Percentiles rank a stretch among this genome's conserved stretches.
These are phyloP conservation scores for Geranium rotundifolium DNA, from an alignment of 345 rosid genomes.

Conservation along the genomic window DNA sequence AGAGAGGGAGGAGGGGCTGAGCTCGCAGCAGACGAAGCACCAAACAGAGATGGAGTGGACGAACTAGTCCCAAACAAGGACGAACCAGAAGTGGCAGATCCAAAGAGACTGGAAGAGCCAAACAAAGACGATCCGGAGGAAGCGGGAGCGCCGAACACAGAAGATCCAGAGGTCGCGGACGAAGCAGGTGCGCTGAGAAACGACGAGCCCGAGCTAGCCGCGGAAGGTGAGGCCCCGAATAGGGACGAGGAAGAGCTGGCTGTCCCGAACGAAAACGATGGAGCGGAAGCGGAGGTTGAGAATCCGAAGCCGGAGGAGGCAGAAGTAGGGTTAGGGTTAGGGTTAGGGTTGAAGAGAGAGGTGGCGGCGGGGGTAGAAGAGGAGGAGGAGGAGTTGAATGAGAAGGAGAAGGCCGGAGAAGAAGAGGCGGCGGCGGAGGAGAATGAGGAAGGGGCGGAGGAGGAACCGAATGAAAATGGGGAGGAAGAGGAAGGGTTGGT, in stretches of 20 bases:
- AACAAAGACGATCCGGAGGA: constrained; percentile 6
- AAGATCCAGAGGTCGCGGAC: neutral
- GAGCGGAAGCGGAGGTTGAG: constrained; percentile 10
- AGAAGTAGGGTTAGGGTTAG: constrained; percentile 2
- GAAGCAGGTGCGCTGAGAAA: neutral
- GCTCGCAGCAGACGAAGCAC: constrained; percentile 9
- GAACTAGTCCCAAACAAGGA: constrained; percentile 8
- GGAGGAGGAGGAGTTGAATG: constrained; percentile 9
- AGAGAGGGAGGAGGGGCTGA: constrained; percentile 8
- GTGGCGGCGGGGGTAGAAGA: constrained; percentile 2
- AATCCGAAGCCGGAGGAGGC: constrained; percentile 16
- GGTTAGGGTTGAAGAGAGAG: constrained; percentile 1
- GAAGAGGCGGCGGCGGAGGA: constrained; percentile 12
- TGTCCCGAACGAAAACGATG: neutral
- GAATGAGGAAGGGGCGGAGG: constrained; percentile 11
- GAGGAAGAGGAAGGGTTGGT: constrained; percentile 23
- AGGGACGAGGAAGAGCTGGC: constrained; percentile 10
- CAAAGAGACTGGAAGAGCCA: constrained; percentile 1
- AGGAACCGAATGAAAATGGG: constrained; percentile 21
- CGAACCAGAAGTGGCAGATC: neutral
- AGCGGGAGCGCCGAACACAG: neutral
- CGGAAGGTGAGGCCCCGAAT: constrained; percentile 20
- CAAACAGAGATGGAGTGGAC: neutral
- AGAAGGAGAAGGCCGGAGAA: constrained; percentile 5
- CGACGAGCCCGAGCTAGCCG: constrained; percentile 19